Conservation (phyloP, 768 basidiomycete genomes). For the Panaeolus papilionaceus region DNA sequence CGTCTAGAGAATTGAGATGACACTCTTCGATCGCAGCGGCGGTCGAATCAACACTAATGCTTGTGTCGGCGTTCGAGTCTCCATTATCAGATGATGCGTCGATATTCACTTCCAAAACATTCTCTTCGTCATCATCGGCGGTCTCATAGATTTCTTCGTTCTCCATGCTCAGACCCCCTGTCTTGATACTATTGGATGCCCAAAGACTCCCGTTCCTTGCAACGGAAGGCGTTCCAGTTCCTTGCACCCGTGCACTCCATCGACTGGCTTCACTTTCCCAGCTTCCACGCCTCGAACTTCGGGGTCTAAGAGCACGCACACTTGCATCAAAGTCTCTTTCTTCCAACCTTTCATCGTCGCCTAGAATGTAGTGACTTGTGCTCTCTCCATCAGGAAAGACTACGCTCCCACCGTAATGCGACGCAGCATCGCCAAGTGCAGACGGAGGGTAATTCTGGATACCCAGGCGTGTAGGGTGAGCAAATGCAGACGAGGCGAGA, state of each 20-base stretch:
- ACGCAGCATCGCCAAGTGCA: conserved; percentile 69
- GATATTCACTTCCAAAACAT: conserved; percentile 20
- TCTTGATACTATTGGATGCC: conserved; percentile 65
- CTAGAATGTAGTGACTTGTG: conserved; percentile 69
- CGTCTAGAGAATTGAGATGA: background rate
- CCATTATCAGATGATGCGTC: background rate
- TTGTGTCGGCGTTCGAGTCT: conserved; percentile 9
- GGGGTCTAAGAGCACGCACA: conserved; percentile 85
- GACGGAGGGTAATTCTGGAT: conserved; percentile 52
- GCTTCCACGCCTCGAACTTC: conserved; percentile 86
- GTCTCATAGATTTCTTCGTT: conserved; percentile 40
- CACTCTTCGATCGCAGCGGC: background rate
- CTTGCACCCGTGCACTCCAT: conserved; percentile 81
- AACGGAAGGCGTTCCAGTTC: conserved; percentile 51
- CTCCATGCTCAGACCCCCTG: conserved; percentile 61
- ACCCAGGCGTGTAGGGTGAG: conserved; percentile 60
- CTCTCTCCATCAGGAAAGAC: conserved; percentile 67
- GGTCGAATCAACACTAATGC: conserved; percentile 9
- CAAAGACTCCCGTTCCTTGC: conserved; percentile 63
- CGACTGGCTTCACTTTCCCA: conserved; percentile 92
- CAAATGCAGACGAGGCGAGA: conserved; percentile 93
- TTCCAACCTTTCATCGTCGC: conserved; percentile 69
- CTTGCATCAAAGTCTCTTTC: conserved; percentile 85
- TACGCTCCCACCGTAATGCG: conserved; percentile 72
- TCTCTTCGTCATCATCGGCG: conserved; percentile 23